Base-by-base conservation (phyloP, 305 asterid species). In the Fraxinus xanthoxyloides region DNA sequence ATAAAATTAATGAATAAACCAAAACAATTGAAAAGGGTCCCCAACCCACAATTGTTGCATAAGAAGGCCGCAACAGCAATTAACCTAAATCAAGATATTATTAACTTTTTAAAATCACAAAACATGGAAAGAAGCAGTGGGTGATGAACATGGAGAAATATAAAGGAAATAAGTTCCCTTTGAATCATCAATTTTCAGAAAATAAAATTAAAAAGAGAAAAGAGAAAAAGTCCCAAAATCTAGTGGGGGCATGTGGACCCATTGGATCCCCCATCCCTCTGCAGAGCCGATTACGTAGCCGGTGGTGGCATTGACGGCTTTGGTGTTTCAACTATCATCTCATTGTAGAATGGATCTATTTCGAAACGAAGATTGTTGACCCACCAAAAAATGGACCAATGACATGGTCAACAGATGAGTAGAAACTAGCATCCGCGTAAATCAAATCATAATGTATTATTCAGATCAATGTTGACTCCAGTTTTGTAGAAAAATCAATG, bases 301-400 rank as follows among this genome's bases (percentile, higher is more conserved):
- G 21, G 59, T 48, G 21, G 21, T 15, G 21, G 21, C 61, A 43
- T 3, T 10, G 54, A 13, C n/a, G 3, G 54, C 17, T 43, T 17
- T 5, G 3, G 19, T 1, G 81, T 82, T 34, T 24, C 83, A 40
- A 84, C 24, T 84, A 83, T 75, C 17, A 85, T 78, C 13, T 23
- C 72, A 72, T 86, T 81, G 17, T 70, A 78, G 74, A 88, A 88
- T 0, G 75, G 80, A n/a, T 38, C 10, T 0, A 0, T 46, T 70
- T 86, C 87, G 13, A 30, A 86, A 1, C 87, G 88, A 35, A 88
- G 54, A 74, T 5, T 31, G 34, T 31, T 31, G 34, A 31, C 34
- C 34, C n/a, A n/a, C 4, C 3, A 31, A 31, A 31, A 31, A 31
- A 31, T 31, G 34, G 34, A 67, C 73, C 90, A 89, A 67, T 31